Conservation (phyloP, 2,329 filamentous ascomycete species). For the Aplosporella prunicola region DNA sequence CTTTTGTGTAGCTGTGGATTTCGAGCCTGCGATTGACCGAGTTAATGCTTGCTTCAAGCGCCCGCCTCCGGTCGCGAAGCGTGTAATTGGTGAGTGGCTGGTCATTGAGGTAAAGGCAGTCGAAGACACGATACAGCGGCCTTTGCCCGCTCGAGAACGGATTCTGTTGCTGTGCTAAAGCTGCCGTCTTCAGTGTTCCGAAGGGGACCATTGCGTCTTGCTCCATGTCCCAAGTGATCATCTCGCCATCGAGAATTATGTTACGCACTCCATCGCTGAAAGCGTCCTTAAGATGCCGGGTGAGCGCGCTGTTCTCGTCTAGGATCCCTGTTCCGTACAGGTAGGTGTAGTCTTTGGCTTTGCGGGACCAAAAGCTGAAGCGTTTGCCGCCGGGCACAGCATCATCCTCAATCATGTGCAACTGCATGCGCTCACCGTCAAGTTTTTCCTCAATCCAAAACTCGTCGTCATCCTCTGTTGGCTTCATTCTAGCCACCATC, state of each 20-base stretch:
- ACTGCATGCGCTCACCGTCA: conserved; percentile 92
- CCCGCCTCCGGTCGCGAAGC: conserved; percentile 67
- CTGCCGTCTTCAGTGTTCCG: conserved; percentile 86
- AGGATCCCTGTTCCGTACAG: conserved; percentile 73
- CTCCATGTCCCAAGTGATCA: conserved; percentile 95
- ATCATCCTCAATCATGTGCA: conserved; percentile 76
- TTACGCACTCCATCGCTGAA: conserved; percentile 72
- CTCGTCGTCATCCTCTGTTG: conserved; percentile 58
- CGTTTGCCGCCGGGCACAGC: conserved; percentile 56
- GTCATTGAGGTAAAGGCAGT: conserved; percentile 83
- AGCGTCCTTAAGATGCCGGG: conserved; percentile 65
- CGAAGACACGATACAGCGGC: conserved; percentile 78
- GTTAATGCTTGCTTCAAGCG: conserved; percentile 61
- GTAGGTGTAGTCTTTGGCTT: conserved; percentile 93
- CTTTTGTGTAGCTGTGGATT: conserved; percentile 62
- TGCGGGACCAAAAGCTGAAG: conserved; percentile 90
- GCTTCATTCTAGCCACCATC: conserved; percentile 61
- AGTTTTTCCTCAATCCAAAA: conserved; percentile 99
- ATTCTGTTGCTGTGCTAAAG: conserved; percentile 68
- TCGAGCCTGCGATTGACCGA: conserved; percentile 70
- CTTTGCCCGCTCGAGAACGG: conserved; percentile 56
- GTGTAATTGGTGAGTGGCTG: conserved; percentile 71
- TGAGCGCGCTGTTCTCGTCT: conserved; percentile 68
- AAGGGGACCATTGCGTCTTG: conserved; percentile 80
- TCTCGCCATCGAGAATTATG: conserved; percentile 90